phyloP scores from a whole-genome alignment of 2,329 filamentous ascomycete genomes.

The Thermoascus crustaceus region DNA sequence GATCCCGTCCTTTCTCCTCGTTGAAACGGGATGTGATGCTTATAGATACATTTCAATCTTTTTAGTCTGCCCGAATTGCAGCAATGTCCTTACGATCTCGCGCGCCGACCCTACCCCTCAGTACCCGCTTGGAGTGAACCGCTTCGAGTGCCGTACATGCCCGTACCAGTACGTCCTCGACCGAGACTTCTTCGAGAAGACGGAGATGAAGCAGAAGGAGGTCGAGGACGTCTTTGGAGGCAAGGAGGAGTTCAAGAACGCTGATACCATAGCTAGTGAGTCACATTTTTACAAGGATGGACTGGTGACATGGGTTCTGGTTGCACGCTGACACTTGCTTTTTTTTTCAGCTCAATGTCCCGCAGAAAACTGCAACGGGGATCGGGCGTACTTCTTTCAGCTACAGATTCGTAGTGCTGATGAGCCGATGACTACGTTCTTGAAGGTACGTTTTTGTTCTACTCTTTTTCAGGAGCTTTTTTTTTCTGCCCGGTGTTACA shows the following conservation, averaged over 20 bases:
- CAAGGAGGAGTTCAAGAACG: constrained; percentile 81
- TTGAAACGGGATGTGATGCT: constrained; percentile 9
- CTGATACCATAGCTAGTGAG: constrained; percentile 65
- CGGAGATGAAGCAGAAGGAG: constrained; percentile 72
- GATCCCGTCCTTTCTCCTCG: constrained; percentile 1
- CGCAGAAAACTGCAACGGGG: constrained; percentile 68
- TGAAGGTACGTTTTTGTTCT: constrained; percentile 53
- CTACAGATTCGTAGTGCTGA: constrained; percentile 96
- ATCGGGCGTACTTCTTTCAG: constrained; percentile 88
- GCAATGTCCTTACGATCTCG: constrained; percentile 41
- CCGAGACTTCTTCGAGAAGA: constrained; percentile 72
- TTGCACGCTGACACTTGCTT: constrained; percentile 9
- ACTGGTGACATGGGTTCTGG: background rate
- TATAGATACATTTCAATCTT: constrained; percentile 9
- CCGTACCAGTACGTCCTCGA: constrained; percentile 83
- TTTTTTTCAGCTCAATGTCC: constrained; percentile 63
- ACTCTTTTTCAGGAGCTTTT: too few relatives aligned
- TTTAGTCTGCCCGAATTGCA: constrained; percentile 43
- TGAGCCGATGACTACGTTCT: constrained; percentile 97
- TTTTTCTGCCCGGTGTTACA: too few relatives aligned
- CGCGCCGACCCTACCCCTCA: constrained; percentile 29
- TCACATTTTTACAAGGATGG: constrained; percentile 7
- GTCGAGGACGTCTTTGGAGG: constrained; percentile 87
- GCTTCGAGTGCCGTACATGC: constrained; percentile 91
- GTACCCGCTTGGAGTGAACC: constrained; percentile 51